Base-by-base conservation (phyloP, 2,329 filamentous ascomycete species). In the Calonectria naviculata region DNA sequence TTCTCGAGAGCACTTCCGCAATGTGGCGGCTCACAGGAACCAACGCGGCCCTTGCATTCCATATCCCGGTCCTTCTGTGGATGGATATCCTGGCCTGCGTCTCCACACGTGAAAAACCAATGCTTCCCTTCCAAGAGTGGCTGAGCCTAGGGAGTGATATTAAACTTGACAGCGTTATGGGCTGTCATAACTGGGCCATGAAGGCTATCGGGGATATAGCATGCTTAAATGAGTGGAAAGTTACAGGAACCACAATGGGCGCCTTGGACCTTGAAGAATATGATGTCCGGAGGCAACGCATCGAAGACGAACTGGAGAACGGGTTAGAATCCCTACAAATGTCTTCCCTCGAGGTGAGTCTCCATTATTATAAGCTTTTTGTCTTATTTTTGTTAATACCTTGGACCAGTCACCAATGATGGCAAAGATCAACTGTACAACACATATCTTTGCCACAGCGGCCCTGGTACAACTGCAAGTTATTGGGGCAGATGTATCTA, bases 121-220 rank as follows among this genome's bases (percentile, higher is more conserved):
- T 38, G 31, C 34, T 54, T 13, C 62, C 62, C 15, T 65, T 54
- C 24, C 26, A 41, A 21, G 5, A 36, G 26, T 65, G 62, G 62
- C 26, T 65, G 17, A 21, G 31, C 9, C 21, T 17, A 2, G 62
- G 13, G 12, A 65, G 34, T 9, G 36, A 38, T n/a, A 49, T 65
- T 3, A 36, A 54, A 10, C 46, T 65, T 1, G 62, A 65, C 3
- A 42, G 24, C 15, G 36, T 65, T 29, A 65, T 65, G 62, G 62
- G 62, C 8, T 65, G 62, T 28, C 62, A 52, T 19, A 65, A 65
- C 31, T 52, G 34, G 62, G 62, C 34, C 8, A 65, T 65, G 62
- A 52, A 65, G 26, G 46, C 44, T 5, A 54, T 65, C 29, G 62
- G 62, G 17, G 62, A 65, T 29, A 29, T 65, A 5, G 62, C 44